A percentile compares a stretch with the other conserved stretches of the same genome.
Evolutionary conservation across 2,329 filamentous ascomycete genomes (phyloP).

Genomic region (Gaeumannomyces sp.): DNA sequence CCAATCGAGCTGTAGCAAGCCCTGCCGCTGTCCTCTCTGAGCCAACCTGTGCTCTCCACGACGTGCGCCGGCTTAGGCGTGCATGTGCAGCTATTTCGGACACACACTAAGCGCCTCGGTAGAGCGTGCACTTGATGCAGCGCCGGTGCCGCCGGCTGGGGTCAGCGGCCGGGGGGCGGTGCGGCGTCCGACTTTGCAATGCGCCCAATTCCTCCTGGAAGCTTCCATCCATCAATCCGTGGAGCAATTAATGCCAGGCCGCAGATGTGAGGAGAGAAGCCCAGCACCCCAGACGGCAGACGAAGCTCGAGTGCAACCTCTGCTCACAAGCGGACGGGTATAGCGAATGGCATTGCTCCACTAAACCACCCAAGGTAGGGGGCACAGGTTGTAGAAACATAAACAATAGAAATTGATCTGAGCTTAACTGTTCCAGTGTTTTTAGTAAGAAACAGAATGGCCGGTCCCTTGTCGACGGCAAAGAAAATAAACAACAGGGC

Average conservation of each 20-base stretch:
- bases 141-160: no score
- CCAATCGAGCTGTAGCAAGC: background rate
- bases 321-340: background rate
- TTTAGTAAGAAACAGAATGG: background rate
- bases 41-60: background rate
- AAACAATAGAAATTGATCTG: background rate
- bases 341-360: background rate
- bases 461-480: background rate
- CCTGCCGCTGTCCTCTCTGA: background rate
- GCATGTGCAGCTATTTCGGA: background rate
- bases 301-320: background rate
- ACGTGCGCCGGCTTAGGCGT: background rate
- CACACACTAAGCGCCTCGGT: background rate
- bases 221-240: background rate
- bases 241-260: no score
- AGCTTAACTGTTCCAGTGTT: background rate
- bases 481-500: background rate
- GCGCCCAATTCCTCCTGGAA: no score
- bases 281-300: no score
- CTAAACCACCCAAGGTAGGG: background rate
- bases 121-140: background rate
- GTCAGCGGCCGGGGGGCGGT: no score
- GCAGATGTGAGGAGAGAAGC: no score
- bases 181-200: no score
- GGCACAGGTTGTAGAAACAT: background rate